Evolutionary conservation across 1,284 basidiomycete species (phyloP), one percentile per base, ranked within the genome.

Genomic region (Ustilago crameri): DNA sequence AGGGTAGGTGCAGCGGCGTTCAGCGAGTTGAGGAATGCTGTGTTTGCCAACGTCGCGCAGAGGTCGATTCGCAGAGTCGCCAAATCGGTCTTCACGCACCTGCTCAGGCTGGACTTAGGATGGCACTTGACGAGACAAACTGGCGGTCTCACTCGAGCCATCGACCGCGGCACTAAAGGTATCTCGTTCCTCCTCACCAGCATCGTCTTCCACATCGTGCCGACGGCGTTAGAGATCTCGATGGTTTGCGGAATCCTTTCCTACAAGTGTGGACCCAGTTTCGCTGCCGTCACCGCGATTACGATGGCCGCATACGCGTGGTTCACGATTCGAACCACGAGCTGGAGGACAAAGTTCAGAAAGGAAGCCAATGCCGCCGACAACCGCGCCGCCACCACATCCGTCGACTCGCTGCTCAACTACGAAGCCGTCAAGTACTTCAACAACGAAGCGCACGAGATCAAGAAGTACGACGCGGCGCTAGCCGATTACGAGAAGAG

Each of bases 391-490:
- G 96, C 96, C 0, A 93, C 93, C 0, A 89, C 91, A 1, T 93
- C 93, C 1, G 93, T 98, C 10, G 96, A 98, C 82, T 93, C 93
- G 0, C 85, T 98, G 53, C 94, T 98, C 84, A 98, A 98, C 82
- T 98, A 93, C 79, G 95, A 98, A 84, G 95, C 95, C 14, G 95
- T 98, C 77, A 98, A 98, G 92, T 91, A 95, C 81, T 98, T 98
- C 86, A 97, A 96, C 86, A 98, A 98, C 81, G 95, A 98, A 84
- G 88, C 88, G 66, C 92, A 90, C 82, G 95, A 98, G 85, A 87
- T 96, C 12, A 87, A 88, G 1, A 93, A 94, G 84, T 98, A 98
- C 82, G 95, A 98, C 84, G 89, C 90, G 51, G 91, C 96, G 56
- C 87, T 98, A 30, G 87, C 88, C 38, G 87, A 90, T 30, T 98